Evolutionary conservation across 768 basidiomycete genomes (phyloP), one percentile per base, ranked within the genome.

Genomic region (Kwoniella botswanensis): DNA sequence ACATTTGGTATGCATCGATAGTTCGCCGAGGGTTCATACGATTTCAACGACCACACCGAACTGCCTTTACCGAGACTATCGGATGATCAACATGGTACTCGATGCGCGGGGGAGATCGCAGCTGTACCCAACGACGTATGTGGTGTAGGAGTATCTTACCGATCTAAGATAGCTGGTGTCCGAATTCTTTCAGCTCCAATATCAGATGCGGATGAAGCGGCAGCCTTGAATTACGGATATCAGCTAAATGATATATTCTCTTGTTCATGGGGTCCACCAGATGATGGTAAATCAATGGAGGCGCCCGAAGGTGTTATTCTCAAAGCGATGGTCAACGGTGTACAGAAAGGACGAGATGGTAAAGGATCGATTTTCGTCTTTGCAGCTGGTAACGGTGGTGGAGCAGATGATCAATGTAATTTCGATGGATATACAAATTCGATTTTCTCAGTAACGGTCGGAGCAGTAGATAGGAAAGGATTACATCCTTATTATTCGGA

Each of bases 381-480:
- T 79, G 97, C 97, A 4, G 94, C 93, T 65, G 97, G 97, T 0
- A 99, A 99, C 80, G 97, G 97, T 9, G 97, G 93, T 41, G 88
- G 88, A 9, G 87, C 88, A 65, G 93, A 92, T 18, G 97, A 99
- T 80, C 96, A 98, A 83, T 99, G 97, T 86, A 99, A 99, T 82
- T 98, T 99, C 79, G 96, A 98, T 76, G 97, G 97, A 7, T 99
- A 99, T 83, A 99, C 97, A 13, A 99, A 99, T 82, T 93, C 92
- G 78, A 95, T 98, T 69, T 98, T 93, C 84, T 93, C 92, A 7
- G 89, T 99, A 54, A 99, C 97, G 0, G 93, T 99, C 35, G 90
- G 94, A n/a, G 93, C 97, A 0, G 87, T 98, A 70, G 97, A 98
- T 78, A 89, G 91, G 82, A 92, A 93, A 80, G 96, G 94, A 17